A percentile compares a stretch with the other conserved stretches of the same genome.
These are phyloP conservation scores for Vitis labrusca DNA, from an alignment of 164 flowering plant genomes.

Conservation along the genomic window DNA sequence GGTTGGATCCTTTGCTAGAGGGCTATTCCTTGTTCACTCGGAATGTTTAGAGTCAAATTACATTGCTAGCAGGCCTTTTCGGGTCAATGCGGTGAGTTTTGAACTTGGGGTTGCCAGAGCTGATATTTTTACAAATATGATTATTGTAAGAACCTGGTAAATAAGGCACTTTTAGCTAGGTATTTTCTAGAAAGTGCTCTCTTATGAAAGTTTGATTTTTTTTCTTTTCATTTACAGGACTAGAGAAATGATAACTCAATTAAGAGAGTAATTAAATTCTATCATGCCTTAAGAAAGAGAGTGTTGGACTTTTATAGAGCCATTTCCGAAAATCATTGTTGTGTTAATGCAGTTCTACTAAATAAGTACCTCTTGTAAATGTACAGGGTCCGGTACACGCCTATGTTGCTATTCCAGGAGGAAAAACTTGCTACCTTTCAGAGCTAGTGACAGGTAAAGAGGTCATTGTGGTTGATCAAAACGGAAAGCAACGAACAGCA, in stretches of 20 bases:
- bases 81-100: conserved; percentile 86
- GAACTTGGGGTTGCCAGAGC: conserved; percentile 5
- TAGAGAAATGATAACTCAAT: no score
- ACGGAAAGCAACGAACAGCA: conserved; percentile 71
- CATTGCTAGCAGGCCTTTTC: conserved; percentile 92
- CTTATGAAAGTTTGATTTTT: no score
- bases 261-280: no score
- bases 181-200: no score
- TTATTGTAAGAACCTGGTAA: not conserved
- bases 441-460: conserved; percentile 83
- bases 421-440: conserved; percentile 84
- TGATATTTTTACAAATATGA: not conserved
- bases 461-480: conserved; percentile 73
- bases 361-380: conserved; percentile 8
- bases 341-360: not conserved
- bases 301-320: not conserved
- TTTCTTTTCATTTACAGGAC: no score
- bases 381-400: conserved; percentile 93
- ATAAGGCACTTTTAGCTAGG: no score
- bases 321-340: not conserved
- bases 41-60: conserved; percentile 92
- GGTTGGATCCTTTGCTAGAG: conserved; percentile 96
- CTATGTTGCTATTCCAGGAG: conserved; percentile 88
- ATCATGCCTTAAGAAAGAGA: no score
- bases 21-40: conserved; percentile 90